These are phyloP conservation scores for Saposhnikovia divaricata DNA, from an alignment of 129 eudicot species.

Conservation along the genomic window DNA sequence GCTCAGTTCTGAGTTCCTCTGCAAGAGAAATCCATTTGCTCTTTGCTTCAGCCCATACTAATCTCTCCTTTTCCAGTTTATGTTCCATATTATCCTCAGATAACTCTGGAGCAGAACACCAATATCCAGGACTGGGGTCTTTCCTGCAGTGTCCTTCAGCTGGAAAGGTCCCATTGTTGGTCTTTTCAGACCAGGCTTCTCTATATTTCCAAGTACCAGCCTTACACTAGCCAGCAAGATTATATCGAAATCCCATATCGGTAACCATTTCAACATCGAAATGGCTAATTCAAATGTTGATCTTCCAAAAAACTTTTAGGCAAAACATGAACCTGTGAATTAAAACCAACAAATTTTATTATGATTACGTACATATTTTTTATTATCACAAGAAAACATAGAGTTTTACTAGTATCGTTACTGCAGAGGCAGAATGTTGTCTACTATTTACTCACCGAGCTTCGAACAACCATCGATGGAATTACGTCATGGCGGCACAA, in stretches of 20 bases:
- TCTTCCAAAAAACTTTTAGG: conserved; percentile 65
- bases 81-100: too few relatives aligned
- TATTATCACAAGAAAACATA: neutral
- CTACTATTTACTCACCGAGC: conserved; percentile 26
- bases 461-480: conserved; percentile 42
- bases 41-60: too few relatives aligned
- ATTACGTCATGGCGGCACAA: conserved; percentile 30
- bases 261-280: conserved; percentile 59
- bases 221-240: conserved; percentile 39
- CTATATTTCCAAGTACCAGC: conserved; percentile 49
- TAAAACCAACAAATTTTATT: neutral
- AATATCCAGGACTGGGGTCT: conserved; percentile 78
- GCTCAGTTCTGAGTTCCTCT: too few relatives aligned
- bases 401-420: neutral
- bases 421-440: neutral
- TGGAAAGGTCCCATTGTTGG: conserved; percentile 72
- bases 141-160: conserved; percentile 62
- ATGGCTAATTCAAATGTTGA: conserved; percentile 70
- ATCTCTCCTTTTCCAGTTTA: too few relatives aligned
- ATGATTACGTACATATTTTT: neutral
- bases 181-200: conserved; percentile 65
- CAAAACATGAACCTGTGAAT: conserved; percentile 70
- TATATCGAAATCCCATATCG: conserved; percentile 46
- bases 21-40: too few relatives aligned
- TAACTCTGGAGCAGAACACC: too few relatives aligned